A percentile compares a stretch with the other conserved stretches of the same genome.
Conservation (phyloP, 176 grass and related monocot species). For the Typha latifolia region DNA sequence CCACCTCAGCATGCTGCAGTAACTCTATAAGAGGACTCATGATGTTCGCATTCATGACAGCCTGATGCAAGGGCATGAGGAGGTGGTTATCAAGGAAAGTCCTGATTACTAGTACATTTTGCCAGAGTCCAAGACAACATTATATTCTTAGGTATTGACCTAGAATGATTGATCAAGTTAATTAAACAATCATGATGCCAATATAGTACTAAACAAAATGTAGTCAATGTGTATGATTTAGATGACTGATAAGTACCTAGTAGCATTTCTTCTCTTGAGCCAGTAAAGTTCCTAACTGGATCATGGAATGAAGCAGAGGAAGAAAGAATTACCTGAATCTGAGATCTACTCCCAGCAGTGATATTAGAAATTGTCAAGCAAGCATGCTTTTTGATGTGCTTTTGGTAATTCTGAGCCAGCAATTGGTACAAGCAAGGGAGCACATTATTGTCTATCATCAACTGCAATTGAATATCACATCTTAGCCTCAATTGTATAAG, state of each 20-base stretch:
- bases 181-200: no score
- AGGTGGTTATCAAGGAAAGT: background rate
- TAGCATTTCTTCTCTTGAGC: no score
- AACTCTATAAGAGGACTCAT: conserved; percentile 44
- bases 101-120: no score
- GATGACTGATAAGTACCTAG: no score
- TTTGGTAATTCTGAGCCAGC: conserved; percentile 33
- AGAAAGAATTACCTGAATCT: conserved; percentile 54
- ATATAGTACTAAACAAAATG: no score
- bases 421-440: conserved; percentile 41
- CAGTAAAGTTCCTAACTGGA: no score
- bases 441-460: conserved; percentile 46
- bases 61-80: conserved; percentile 36
- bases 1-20: conserved; percentile 35
- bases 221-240: no score
- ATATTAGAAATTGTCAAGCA: conserved; percentile 71
- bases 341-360: conserved; percentile 39
- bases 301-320: background rate
- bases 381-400: conserved; percentile 56
- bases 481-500: conserved; percentile 12
- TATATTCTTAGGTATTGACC: no score
- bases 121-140: no score
- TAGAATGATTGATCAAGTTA: no score
- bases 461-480: conserved; percentile 26
- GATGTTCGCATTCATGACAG: conserved; percentile 57